Base-by-base conservation (phyloP, 2,329 filamentous ascomycete species). In the Microsporum ferrugineum region DNA sequence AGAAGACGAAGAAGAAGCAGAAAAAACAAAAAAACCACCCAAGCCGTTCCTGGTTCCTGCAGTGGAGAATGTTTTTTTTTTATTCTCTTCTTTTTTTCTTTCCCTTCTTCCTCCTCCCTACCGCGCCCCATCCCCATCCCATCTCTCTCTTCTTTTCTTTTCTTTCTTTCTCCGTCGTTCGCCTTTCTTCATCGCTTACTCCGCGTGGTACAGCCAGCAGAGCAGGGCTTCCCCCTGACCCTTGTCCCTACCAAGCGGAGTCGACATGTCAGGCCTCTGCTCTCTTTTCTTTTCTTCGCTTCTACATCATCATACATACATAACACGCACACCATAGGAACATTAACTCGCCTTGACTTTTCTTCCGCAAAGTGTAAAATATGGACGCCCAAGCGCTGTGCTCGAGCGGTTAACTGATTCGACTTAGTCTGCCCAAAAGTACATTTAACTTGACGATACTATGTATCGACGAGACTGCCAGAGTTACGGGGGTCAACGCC, bases 11-110 rank as follows among this genome's bases (percentile, higher is more conserved):
- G 34, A 36, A 36, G 34, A 23, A 23, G 17, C 17, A 23, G 17
- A 23, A 23, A 23, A 23, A 23, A 36, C 34, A n/a, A 45, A 4
- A 45, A n/a, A n/a, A 45, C 12, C 45, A 29, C 14, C 14, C 7
- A 41, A 4, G 45, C 45, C 45, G 49, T 55, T 55, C 49, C 49
- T 55, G 49, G 49, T 36, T 55, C 49, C 49, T 55, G 49, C 49
- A 36, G 49, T 55, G 49, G 49, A 55, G 49, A 34, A 10, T 5
- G 3, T 17, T 27, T n/a, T 17, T 45, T 17, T 45, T 45, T 23
- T 45, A 2, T n/a, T 14, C 38, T 1, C n/a, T 6, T n/a, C 45
- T 27, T 53, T n/a, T 5, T n/a, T n/a, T 43, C 39, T 43, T 43
- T 10, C 6, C 12, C 12, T n/a, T n/a, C 17, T 43, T 43, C 14